Conservation (phyloP, 768 basidiomycete species). For the Filobasidium floriforme region DNA sequence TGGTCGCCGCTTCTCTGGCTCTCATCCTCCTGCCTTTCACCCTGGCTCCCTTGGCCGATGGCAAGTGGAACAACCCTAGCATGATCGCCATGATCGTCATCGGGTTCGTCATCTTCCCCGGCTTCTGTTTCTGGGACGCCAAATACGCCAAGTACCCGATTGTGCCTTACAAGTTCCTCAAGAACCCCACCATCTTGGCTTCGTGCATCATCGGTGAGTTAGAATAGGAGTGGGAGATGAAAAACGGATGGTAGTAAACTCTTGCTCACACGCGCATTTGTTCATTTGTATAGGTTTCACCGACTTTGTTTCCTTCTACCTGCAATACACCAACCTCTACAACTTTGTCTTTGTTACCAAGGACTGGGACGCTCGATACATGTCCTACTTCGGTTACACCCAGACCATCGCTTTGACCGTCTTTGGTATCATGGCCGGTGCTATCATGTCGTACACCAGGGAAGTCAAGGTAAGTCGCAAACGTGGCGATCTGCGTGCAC, state of each 20-base stretch:
- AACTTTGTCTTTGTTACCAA: conserved; percentile 45
- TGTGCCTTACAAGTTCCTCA: conserved; percentile 57
- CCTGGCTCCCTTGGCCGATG: conserved; percentile 29
- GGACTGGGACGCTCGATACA: conserved; percentile 52
- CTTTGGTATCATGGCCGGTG: conserved; percentile 58
- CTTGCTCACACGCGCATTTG: background rate
- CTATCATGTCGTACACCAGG: conserved; percentile 53
- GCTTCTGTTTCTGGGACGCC: conserved; percentile 45
- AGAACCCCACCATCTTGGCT: conserved; percentile 55
- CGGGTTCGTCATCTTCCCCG: conserved; percentile 17
- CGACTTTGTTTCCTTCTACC: conserved; percentile 48
- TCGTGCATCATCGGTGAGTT: conserved; percentile 53
- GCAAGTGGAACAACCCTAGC: conserved; percentile 39
- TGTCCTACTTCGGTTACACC: conserved; percentile 60
- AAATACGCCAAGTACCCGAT: conserved; percentile 56
- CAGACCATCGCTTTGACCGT: conserved; percentile 57
- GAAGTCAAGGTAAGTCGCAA: conserved; percentile 53
- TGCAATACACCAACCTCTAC: conserved; percentile 62
- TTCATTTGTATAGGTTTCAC: conserved; percentile 21
- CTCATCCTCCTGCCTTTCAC: conserved; percentile 44
- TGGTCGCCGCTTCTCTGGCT: conserved; percentile 42
- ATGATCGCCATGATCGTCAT: conserved; percentile 31
- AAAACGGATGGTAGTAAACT: too few species aligned
- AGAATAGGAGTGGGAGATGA: conserved; percentile 16
- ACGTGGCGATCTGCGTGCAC: too few species aligned